Evolutionary conservation across 2,329 filamentous ascomycete species (phyloP).

Genomic region (Beauveria asiatica): DNA sequence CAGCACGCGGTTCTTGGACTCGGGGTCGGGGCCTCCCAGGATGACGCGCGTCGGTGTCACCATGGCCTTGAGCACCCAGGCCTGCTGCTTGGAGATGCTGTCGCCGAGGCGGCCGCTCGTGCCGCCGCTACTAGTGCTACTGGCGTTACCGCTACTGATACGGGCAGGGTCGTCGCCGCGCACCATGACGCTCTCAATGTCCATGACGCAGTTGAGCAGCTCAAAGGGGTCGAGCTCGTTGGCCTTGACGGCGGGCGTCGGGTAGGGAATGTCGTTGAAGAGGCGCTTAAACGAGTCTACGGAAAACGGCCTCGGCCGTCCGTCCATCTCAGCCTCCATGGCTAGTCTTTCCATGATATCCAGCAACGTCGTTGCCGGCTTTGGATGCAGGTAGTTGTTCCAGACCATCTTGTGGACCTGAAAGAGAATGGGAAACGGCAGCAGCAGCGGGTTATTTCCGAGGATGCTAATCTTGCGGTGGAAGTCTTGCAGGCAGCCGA

Average conservation of each 20-base stretch:
- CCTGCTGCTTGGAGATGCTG: slow-evolving; percentile 30
- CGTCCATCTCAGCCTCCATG: slow-evolving; percentile 16
- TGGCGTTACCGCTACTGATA: no score
- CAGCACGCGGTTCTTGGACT: slow-evolving; percentile 62
- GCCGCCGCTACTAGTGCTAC: background rate
- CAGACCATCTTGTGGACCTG: slow-evolving; percentile 55
- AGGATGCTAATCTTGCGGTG: slow-evolving; percentile 21
- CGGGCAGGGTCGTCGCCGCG: slow-evolving; percentile 12
- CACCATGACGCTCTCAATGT: slow-evolving; percentile 32
- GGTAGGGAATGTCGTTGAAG: slow-evolving; percentile 42
- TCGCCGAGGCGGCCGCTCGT: slow-evolving; percentile 18
- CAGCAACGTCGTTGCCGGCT: slow-evolving; percentile 38
- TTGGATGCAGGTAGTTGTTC: slow-evolving; percentile 54
- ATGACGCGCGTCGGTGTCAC: slow-evolving; percentile 53
- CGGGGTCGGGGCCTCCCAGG: slow-evolving; percentile 53
- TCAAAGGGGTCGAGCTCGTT: slow-evolving; percentile 28
- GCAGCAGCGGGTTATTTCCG: slow-evolving; percentile 13
- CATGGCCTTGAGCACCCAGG: slow-evolving; percentile 43
- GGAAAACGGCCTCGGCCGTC: slow-evolving; percentile 33
- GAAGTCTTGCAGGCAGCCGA: slow-evolving; percentile 24
- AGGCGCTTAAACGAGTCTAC: slow-evolving; percentile 46
- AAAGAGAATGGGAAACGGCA: slow-evolving; percentile 49
- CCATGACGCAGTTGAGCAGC: slow-evolving; percentile 31
- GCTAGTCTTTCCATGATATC: slow-evolving; percentile 30
- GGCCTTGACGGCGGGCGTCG: slow-evolving; percentile 41